Percentiles rank a stretch among this genome's conserved stretches.
Evolutionary conservation across 1,139 yeast genomes (phyloP).

Genomic region (Kurtzmaniella quercitrusa): DNA sequence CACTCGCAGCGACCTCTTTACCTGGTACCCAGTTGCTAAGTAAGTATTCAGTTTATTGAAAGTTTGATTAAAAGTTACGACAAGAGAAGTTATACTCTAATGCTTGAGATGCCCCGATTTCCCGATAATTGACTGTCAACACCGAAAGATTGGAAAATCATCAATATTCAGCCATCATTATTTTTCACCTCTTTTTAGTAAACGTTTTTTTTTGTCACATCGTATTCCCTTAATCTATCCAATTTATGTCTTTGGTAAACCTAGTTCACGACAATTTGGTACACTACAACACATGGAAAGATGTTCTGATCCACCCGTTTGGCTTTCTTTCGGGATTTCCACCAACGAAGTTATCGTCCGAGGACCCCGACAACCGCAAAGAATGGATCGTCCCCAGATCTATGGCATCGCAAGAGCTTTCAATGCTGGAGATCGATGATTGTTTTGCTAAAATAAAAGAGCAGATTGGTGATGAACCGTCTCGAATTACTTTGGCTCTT

Average conservation of each 20-base stretch:
- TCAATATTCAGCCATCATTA: too few relatives aligned
- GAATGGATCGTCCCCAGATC: conserved; percentile 37
- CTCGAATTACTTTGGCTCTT: conserved; percentile 50
- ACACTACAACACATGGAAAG: conserved; percentile 53
- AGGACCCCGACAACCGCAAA: conserved; percentile 16
- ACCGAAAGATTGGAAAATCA: too few relatives aligned
- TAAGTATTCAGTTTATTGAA: too few relatives aligned
- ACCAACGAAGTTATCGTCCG: conserved; percentile 22
- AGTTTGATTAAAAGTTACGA: too few relatives aligned
- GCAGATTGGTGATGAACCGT: conserved; percentile 17
- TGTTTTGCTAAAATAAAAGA: conserved; percentile 27
- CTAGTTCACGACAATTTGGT: conserved; percentile 42
- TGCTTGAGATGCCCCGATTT: too few relatives aligned
- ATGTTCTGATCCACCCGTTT: conserved; percentile 25
- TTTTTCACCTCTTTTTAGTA: too few relatives aligned
- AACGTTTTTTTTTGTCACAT: too few relatives aligned
- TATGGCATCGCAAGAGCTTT: conserved; percentile 14
- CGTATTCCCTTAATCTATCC: too few relatives aligned
- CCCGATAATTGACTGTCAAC: too few relatives aligned
- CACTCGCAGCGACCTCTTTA: too few relatives aligned
- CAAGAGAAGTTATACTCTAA: too few relatives aligned
- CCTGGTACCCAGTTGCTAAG: too few relatives aligned
- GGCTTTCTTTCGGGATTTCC: conserved; percentile 28
- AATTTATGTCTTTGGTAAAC: conserved; percentile 9
- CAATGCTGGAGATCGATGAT: conserved; percentile 21